These are phyloP conservation scores for Melaleuca alternifolia DNA, from an alignment of 345 rosid species.

Conservation along the genomic window DNA sequence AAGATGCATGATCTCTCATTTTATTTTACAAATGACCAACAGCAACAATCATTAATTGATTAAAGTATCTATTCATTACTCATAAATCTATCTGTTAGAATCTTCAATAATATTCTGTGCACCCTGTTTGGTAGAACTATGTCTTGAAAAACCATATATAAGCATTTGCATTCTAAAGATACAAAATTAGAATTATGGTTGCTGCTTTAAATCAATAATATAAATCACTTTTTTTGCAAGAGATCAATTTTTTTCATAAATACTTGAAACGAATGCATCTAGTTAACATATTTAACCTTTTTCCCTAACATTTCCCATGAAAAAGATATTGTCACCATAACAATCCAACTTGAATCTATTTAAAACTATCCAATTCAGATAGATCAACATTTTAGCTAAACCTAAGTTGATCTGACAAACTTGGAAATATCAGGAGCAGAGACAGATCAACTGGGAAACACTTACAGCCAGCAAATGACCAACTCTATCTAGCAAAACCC, in stretches of 20 bases:
- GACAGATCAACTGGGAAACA: background rate
- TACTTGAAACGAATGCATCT: background rate
- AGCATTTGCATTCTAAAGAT: background rate
- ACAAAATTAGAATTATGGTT: background rate
- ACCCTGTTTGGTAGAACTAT: background rate
- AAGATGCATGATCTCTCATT: background rate
- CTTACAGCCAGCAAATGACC: background rate
- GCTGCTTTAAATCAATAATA: background rate
- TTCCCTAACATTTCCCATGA: background rate
- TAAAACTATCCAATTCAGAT: background rate
- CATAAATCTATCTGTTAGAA: background rate
- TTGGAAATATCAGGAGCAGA: background rate
- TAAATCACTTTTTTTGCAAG: background rate
- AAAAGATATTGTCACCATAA: background rate
- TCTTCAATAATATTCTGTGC: background rate
- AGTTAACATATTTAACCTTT: background rate
- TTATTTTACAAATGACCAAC: background rate
- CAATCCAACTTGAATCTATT: background rate
- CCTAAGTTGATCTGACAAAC: background rate
- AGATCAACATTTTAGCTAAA: background rate
- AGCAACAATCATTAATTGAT: background rate
- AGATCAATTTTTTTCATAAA: background rate
- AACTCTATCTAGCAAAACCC: background rate
- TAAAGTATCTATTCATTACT: background rate
- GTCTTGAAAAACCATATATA: background rate